phyloP scores from a whole-genome alignment of 306 rosid genomes.

The Datisca glomerata region DNA sequence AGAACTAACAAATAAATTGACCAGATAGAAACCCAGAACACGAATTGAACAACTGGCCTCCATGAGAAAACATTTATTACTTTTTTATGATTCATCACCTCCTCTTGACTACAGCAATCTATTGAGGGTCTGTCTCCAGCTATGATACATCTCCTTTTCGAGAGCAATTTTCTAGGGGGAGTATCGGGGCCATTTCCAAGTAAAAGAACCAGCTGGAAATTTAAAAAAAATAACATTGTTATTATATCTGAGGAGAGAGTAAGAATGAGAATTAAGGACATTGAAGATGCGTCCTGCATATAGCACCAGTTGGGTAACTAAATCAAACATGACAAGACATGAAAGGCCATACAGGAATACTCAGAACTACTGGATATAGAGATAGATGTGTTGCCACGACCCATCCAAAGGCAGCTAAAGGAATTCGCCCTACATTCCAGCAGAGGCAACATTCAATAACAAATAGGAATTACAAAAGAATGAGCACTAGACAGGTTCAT shows the following conservation, averaged over 20 bases:
- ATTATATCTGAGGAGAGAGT: conserved; percentile 8
- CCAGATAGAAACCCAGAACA: conserved; percentile 58
- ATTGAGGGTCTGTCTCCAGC: conserved; percentile 26
- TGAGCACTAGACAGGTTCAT: neutral
- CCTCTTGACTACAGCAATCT: conserved; percentile 25
- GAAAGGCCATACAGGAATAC: conserved; percentile 54
- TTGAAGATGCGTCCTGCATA: neutral
- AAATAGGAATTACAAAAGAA: conserved; percentile 15
- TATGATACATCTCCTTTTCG: conserved; percentile 23
- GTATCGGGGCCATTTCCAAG: conserved; percentile 82
- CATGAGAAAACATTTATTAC: conserved; percentile 35
- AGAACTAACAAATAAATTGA: conserved; percentile 64
- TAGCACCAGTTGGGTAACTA: no score
- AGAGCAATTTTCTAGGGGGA: conserved; percentile 68
- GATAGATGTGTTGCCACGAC: conserved; percentile 90
- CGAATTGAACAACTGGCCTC: conserved; percentile 42
- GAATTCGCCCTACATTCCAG: conserved; percentile 48
- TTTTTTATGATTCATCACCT: conserved; percentile 20
- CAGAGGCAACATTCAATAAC: conserved; percentile 18
- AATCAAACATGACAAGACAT: conserved; percentile 6
- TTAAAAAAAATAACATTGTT: conserved; percentile 13
- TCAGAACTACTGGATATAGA: conserved; percentile 66
- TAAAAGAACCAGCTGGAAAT: conserved; percentile 54
- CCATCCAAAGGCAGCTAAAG: conserved; percentile 94
- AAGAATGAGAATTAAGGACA: neutral